These are phyloP conservation scores for Leccinum subgranulosum DNA, from an alignment of 768 basidiomycete genomes.

Conservation along the genomic window DNA sequence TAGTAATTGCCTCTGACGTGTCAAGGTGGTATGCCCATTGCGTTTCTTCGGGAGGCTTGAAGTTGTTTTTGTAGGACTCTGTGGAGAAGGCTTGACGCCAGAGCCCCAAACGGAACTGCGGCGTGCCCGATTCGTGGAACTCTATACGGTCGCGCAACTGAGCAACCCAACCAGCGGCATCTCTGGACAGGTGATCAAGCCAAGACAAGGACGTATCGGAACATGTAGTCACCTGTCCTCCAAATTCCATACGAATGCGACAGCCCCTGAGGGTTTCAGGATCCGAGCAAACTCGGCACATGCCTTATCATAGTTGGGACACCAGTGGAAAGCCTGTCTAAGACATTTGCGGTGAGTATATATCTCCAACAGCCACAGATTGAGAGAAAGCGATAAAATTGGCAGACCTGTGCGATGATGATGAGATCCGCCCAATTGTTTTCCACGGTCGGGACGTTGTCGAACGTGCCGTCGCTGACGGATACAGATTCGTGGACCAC, in stretches of 20 bases:
- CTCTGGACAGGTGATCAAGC: conserved; percentile 33
- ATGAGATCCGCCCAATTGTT: conserved; percentile 77
- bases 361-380: background rate
- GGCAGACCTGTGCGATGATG: conserved; percentile 65
- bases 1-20: conserved; percentile 51
- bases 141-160: conserved; percentile 70
- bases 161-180: conserved; percentile 69
- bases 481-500: conserved; percentile 52
- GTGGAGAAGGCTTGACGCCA: conserved; percentile 75
- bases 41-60: conserved; percentile 57
- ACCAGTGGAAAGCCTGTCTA: conserved; percentile 89
- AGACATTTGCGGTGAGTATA: conserved; percentile 1
- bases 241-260: conserved; percentile 86
- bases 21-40: conserved; percentile 51
- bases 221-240: conserved; percentile 60
- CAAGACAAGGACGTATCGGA: background rate
- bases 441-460: conserved; percentile 48
- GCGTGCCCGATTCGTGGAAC: conserved; percentile 64
- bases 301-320: conserved; percentile 72
- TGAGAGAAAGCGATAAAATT: background rate
- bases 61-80: conserved; percentile 53
- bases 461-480: conserved; percentile 67
- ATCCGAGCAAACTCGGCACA: conserved; percentile 75
- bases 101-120: conserved; percentile 74
- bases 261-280: conserved; percentile 68